Evolutionary conservation across 192 early-diverging fungal genomes (phyloP), one percentile per base, ranked within the genome.

Genomic region (Mycoemilia scoparia): DNA sequence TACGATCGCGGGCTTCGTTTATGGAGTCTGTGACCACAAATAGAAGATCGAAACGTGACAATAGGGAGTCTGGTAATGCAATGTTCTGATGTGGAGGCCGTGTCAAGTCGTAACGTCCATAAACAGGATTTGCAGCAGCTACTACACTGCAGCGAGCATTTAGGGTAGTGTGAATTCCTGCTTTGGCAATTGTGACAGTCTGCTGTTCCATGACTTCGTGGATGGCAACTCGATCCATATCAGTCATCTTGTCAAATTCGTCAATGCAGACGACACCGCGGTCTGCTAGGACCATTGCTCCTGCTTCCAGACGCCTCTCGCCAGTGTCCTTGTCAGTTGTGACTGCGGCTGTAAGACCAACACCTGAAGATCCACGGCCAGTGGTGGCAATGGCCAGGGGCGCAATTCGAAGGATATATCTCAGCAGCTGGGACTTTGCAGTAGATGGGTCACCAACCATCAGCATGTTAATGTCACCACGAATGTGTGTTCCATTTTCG

Each of bases 161-260:
- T 21, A 98, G 61, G 4, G 87, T 87, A 1, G 91, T 95, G 48
- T 93, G 87, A 37, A 98, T 96, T n/a, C 95, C 95, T 4, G 95
- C 95, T 57, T 96, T 92, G 25, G 84, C 86, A 38, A 95, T 87
- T 0, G 86, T 92, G 6, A 95, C 83, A 3, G 91, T 96, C 66
- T 98, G 95, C 59, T 98, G 95, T 67, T 98, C 95, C 95, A 98
- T 98, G 2, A 95, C 95, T 76, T 98, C 95, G 66, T 98, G 95
- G 62, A 98, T 98, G 0, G 95, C 91, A 2, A 93, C 89, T 38
- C 91, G 76, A 49, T 98, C 95, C 12, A 82, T 69, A 41, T 96
- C 91, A 21, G 69, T 82, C 95, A 98, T 98, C 50, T 98, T 98
- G 67, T 98, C 95, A 57, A 98, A 98, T 60, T 98, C 95, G 68